Evolutionary conservation across 2,329 filamentous ascomycete species (phyloP), one percentile per base, ranked within the genome.

Genomic region (Aureobasidium sp.): DNA sequence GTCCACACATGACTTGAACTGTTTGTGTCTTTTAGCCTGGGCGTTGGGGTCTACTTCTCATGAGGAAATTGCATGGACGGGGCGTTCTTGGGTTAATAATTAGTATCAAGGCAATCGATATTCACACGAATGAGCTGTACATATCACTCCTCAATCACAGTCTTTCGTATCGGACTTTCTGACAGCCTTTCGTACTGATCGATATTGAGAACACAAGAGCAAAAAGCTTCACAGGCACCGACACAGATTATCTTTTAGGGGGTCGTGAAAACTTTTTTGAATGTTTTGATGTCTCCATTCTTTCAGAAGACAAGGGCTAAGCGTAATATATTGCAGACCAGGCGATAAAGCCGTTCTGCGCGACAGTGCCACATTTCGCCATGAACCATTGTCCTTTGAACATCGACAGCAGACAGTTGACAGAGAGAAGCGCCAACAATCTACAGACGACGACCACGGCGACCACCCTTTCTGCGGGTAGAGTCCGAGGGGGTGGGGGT

Each of bases 401-500:
- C 37, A 57, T 44, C 37, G 53, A 44, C 20, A 55, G 51, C 29
- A 58, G 61, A 55, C 39, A 25, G 36, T 20, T 25, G 55, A 62
- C 51, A 55, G 14, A 36, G 22, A 25, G 22, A 25, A 25, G 14
- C 61, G 68, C 67, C 62, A 66, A 64, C 65, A 61, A 68, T 66
- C 73, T 75, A 99, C 82, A 99, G 90, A 96, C 94, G 93, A 84
- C 94, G 94, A 97, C 94, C 94, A 90, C 94, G 93, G 83, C 94
- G 92, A 97, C 94, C 94, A 85, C 94, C 94, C 91, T 99, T 99
- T 85, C 93, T 92, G 83, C 94, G 90, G 76, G 94, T 99, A 80
- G 91, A 96, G 83, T 99, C 94, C 81, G 94, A 99, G 74, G 95
- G 94, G 66, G 94, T 99, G 74, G 94, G 94, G 74, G 95, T 99